Percentiles rank a stretch among this genome's conserved stretches.
Conservation (phyloP, 176 grass and related monocot genomes). For the Zoysia pacifica region DNA sequence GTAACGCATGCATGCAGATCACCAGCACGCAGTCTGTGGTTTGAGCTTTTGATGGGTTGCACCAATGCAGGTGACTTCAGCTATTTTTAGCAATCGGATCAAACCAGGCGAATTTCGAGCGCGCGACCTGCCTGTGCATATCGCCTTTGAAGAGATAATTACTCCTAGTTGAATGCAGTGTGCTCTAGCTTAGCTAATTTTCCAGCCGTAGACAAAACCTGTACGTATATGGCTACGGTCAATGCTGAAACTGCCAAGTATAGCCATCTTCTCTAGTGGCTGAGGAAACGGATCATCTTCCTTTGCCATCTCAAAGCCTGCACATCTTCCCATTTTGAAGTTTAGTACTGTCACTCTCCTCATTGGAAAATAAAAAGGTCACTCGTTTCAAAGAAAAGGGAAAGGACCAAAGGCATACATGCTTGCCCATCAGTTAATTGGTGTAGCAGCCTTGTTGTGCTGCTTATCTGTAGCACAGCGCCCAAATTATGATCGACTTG, state of each 20-base stretch:
- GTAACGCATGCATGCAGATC: constrained; percentile 23
- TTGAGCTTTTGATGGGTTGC: not conserved
- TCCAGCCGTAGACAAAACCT: not conserved
- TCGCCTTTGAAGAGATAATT: not conserved
- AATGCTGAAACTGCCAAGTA: not conserved
- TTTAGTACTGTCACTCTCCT: too few species aligned
- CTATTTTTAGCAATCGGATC: not conserved
- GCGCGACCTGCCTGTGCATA: not conserved
- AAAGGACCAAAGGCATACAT: not conserved
- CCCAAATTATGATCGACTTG: not conserved
- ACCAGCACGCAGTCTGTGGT: not conserved
- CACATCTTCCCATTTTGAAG: too few species aligned
- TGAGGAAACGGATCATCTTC: not conserved
- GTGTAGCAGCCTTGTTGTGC: not conserved
- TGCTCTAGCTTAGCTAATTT: not conserved
- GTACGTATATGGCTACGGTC: not conserved
- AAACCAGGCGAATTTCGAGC: not conserved
- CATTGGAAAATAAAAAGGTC: not conserved
- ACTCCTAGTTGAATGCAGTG: not conserved
- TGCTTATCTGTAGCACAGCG: too few species aligned
- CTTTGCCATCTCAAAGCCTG: not conserved
- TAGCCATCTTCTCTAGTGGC: not conserved
- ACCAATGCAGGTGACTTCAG: not conserved
- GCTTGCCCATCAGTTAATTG: not conserved
- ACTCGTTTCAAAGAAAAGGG: not conserved